Evolutionary conservation across 2,329 filamentous ascomycete genomes (phyloP).

Genomic region (Dryadomyces quercus-mongolicae): DNA sequence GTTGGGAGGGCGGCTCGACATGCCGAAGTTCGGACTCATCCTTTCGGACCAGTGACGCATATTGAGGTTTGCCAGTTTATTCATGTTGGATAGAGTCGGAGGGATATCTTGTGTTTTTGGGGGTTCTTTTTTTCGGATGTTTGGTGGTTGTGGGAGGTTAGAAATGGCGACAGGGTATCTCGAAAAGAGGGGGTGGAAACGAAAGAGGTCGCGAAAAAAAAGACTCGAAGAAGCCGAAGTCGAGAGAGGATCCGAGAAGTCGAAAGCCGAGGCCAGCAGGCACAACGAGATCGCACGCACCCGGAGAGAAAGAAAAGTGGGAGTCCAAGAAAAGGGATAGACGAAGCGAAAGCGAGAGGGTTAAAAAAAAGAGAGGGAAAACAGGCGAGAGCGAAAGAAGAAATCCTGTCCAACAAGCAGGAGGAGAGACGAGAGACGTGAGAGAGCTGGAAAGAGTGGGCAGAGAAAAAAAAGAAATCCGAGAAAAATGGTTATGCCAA

Average conservation of each 20-base stretch:
- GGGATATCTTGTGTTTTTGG: too few species aligned
- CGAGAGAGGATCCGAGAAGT: not conserved
- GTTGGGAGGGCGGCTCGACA: constrained; percentile 40
- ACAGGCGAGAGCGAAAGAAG: constrained; percentile 25
- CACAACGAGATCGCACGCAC: not conserved
- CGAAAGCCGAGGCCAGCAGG: not conserved
- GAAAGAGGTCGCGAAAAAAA: not conserved
- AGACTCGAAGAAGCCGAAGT: not conserved
- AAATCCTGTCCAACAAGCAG: not conserved
- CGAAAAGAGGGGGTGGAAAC: not conserved
- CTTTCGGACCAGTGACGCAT: constrained; percentile 62
- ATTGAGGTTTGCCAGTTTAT: constrained; percentile 49
- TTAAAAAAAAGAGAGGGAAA: not conserved
- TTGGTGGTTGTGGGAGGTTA: not conserved
- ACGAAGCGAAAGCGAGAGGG: not conserved
- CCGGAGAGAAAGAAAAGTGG: not conserved
- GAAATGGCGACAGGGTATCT: not conserved
- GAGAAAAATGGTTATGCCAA: not conserved
- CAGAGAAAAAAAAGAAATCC: not conserved
- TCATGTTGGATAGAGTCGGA: constrained; percentile 38
- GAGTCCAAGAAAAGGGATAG: not conserved
- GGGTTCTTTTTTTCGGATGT: too few species aligned
- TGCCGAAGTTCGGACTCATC: constrained; percentile 57
- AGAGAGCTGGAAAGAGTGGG: not conserved
- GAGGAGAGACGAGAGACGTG: not conserved